Conservation (phyloP, 192 early-diverging fungal species). For the Backusella luteola region DNA sequence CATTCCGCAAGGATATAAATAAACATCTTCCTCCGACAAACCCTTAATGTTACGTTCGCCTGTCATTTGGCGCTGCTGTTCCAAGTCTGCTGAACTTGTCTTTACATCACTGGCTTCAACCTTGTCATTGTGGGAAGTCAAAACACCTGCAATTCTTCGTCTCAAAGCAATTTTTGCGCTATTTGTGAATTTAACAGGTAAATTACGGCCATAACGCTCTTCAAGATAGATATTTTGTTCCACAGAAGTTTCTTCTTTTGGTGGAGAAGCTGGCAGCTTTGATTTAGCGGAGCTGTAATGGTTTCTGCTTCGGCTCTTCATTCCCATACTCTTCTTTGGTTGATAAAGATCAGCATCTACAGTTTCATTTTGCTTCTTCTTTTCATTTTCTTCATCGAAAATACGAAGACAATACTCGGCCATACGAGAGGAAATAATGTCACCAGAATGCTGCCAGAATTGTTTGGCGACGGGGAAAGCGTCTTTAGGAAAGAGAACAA, state of each 20-base stretch:
- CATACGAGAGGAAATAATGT: slow-evolving; percentile 82
- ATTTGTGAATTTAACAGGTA: slow-evolving; percentile 64
- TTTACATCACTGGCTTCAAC: background rate
- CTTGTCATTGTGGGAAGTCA: slow-evolving; percentile 34
- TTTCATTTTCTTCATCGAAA: slow-evolving; percentile 42
- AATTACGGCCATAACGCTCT: slow-evolving; percentile 92
- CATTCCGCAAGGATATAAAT: slow-evolving; percentile 89
- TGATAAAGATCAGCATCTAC: slow-evolving; percentile 22
- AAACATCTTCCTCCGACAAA: slow-evolving; percentile 78
- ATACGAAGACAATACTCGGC: slow-evolving; percentile 81
- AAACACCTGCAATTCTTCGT: slow-evolving; percentile 83
- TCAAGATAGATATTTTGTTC: slow-evolving; percentile 79
- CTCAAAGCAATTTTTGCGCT: slow-evolving; percentile 73
- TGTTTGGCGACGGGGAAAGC: slow-evolving; percentile 77
- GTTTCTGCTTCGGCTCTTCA: slow-evolving; percentile 10
- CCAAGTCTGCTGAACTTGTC: slow-evolving; percentile 39
- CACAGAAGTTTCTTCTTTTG: slow-evolving; percentile 36
- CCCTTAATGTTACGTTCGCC: slow-evolving; percentile 50
- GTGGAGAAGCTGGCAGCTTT: background rate
- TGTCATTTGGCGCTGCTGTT: slow-evolving; percentile 41
- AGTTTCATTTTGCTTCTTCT: slow-evolving; percentile 35
- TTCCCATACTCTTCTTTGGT: slow-evolving; percentile 11
- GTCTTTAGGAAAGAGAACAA: slow-evolving; percentile 76
- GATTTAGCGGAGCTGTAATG: slow-evolving; percentile 2
- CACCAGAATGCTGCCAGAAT: slow-evolving; percentile 97